Percentiles rank a stretch among this genome's conserved stretches.
phyloP scores from a whole-genome alignment of 306 rosid genomes.

The Trifolium dubium region DNA sequence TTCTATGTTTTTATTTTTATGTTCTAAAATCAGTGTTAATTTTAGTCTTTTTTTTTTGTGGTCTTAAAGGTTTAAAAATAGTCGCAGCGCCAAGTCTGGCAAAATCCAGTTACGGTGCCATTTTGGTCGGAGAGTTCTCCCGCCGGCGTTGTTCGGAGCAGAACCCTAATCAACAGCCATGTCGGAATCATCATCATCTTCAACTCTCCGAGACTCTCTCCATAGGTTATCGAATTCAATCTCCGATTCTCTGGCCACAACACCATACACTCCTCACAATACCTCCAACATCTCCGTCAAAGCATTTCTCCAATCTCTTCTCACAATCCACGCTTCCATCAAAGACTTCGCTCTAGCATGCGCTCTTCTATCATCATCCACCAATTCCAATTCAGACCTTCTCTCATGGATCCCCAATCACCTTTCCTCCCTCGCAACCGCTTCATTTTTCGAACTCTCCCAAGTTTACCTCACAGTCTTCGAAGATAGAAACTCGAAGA shows the following conservation, averaged over 20 bases:
- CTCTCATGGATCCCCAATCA: slow-evolving; percentile 73
- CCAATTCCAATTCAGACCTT: slow-evolving; percentile 49
- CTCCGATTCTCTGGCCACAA: slow-evolving; percentile 45
- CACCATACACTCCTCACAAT: slow-evolving; percentile 50
- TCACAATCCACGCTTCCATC: slow-evolving; percentile 46
- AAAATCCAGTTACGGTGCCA: neutral
- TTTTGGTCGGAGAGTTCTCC: slow-evolving; percentile 11
- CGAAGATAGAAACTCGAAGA: slow-evolving; percentile 40
- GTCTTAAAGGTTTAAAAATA: too few species aligned
- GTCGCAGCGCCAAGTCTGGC: too few species aligned
- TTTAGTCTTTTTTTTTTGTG: too few species aligned
- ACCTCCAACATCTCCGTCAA: slow-evolving; percentile 56
- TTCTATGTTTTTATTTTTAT: too few species aligned
- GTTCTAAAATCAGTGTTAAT: too few species aligned
- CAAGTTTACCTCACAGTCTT: slow-evolving; percentile 44
- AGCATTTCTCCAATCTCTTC: slow-evolving; percentile 68
- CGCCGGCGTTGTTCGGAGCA: slow-evolving; percentile 1
- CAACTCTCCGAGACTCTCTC: slow-evolving; percentile 54
- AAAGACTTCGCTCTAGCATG: slow-evolving; percentile 72
- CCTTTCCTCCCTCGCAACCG: slow-evolving; percentile 55
- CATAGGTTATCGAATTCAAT: slow-evolving; percentile 60
- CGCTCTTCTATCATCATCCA: slow-evolving; percentile 67
- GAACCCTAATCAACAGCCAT: slow-evolving; percentile 36
- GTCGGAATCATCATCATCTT: slow-evolving; percentile 56
- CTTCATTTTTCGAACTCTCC: slow-evolving; percentile 59